These are phyloP conservation scores for Fraxinus xanthoxyloides DNA, from an alignment of 305 asterid species.

Conservation along the genomic window DNA sequence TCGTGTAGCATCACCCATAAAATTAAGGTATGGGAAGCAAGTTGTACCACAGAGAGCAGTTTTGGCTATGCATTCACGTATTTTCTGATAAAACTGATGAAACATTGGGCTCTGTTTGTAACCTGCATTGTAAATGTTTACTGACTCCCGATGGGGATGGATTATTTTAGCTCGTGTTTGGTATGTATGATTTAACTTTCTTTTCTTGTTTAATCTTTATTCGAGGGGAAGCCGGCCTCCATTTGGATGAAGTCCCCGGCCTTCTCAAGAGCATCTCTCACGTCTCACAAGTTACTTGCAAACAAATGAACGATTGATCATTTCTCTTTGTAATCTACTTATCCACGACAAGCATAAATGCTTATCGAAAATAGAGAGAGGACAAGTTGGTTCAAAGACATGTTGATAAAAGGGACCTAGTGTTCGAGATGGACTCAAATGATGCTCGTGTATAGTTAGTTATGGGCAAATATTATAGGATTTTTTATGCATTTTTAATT, in stretches of 20 bases:
- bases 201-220: background rate
- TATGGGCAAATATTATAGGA: background rate
- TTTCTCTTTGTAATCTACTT: background rate
- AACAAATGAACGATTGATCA: background rate
- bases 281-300: background rate
- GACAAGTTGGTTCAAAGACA: background rate
- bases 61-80: slow-evolving; percentile 1
- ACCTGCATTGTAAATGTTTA: background rate
- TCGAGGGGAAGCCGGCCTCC: background rate
- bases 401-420: background rate
- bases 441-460: background rate
- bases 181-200: background rate
- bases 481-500: background rate
- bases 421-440: background rate
- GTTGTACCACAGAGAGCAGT: background rate
- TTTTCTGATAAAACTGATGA: background rate
- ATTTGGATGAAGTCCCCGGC: background rate
- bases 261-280: background rate
- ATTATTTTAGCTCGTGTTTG: background rate
- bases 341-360: background rate
- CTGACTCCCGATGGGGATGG: background rate
- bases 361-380: background rate
- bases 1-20: too few relatives aligned
- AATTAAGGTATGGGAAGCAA: background rate
- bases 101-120: background rate